Evolutionary conservation across 2,329 filamentous ascomycete species (phyloP), one percentile per base, ranked within the genome.

Genomic region (Colletotrichum trifolii): DNA sequence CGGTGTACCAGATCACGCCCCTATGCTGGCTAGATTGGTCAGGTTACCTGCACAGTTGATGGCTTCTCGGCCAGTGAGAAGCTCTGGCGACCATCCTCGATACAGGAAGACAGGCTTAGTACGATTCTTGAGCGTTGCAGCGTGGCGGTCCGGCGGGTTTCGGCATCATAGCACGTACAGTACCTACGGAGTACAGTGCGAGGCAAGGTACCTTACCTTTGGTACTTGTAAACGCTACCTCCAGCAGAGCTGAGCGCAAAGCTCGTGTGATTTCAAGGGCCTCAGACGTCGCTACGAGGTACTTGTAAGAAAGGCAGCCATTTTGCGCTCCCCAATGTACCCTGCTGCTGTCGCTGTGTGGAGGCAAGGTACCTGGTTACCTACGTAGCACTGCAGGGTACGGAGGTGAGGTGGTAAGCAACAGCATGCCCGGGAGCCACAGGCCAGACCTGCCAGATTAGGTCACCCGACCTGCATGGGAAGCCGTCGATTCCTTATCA

Each of bases 361-460:
- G 4, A 25, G 4, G 25, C 25, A 25, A 25, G 25, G 25, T 25
- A 25, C 38, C 15, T 50, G 52, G 2, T 10, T 38, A 58, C 40
- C 47, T 42, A 38, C 12, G 39, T 46, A 56, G 39, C 39, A 50
- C 25, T 17, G 17, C 43, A 10, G 4, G 15, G 38, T 40, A 40
- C 25, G 25, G 4, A 25, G 25, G 25, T 25, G 25, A 25, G 25
- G 25, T 25, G 25, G 25, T 25, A 25, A 40, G 38, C 6, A 40
- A 3, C 9, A 40, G 38, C n/a, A 17, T 15, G 15, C 12, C 25
- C 17, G 40, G 52, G 63, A 66, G 58, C 63, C 63, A 66, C 63
- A 49, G 48, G 43, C 63, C 59, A 66, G 60, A 66, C 64, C 64
- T 66, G 64, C 64, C 54, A 64, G 49, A 66, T 66, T 66, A 64